phyloP scores from a whole-genome alignment of 768 basidiomycete genomes.

The Lanmaoa rubissima region DNA sequence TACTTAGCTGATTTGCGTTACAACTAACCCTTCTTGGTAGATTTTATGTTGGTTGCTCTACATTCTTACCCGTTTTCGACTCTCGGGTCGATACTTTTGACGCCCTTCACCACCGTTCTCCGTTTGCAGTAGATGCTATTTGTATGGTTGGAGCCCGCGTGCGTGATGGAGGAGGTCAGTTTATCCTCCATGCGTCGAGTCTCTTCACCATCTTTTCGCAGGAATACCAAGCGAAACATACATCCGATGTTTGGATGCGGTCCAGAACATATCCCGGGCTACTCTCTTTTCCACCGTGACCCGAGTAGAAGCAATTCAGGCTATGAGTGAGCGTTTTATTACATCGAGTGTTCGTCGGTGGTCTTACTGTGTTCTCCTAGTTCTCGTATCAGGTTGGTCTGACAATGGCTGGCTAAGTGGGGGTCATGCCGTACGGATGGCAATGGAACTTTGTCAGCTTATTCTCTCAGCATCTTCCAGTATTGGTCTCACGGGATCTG shows the following conservation, averaged over 20 bases:
- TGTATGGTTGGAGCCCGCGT: constrained; percentile 93
- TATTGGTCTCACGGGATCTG: constrained; percentile 7
- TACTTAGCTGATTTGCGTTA: constrained; percentile 5
- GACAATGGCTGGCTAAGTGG: constrained; percentile 95
- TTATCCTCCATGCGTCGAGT: neutral
- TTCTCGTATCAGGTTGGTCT: constrained; percentile 91
- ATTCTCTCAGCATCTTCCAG: neutral
- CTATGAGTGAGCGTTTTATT: constrained; percentile 70
- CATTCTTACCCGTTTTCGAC: constrained; percentile 88
- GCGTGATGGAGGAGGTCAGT: constrained; percentile 83
- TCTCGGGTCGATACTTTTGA: constrained; percentile 81
- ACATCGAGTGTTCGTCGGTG: neutral
- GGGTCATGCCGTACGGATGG: constrained; percentile 96
- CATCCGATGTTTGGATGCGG: constrained; percentile 74
- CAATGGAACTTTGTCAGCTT: constrained; percentile 81
- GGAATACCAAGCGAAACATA: constrained; percentile 76
- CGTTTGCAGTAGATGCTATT: constrained; percentile 89
- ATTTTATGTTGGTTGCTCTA: constrained; percentile 91
- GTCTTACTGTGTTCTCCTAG: constrained; percentile 36
- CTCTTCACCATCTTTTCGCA: constrained; percentile 30
- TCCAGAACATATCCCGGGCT: constrained; percentile 79
- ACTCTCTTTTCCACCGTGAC: constrained; percentile 86
- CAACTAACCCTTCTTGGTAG: constrained; percentile 38
- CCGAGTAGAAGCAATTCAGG: constrained; percentile 85
- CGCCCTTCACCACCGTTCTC: constrained; percentile 81